These are phyloP conservation scores for Solanum acaule DNA, from an alignment of 257 asterid species.

Conservation along the genomic window DNA sequence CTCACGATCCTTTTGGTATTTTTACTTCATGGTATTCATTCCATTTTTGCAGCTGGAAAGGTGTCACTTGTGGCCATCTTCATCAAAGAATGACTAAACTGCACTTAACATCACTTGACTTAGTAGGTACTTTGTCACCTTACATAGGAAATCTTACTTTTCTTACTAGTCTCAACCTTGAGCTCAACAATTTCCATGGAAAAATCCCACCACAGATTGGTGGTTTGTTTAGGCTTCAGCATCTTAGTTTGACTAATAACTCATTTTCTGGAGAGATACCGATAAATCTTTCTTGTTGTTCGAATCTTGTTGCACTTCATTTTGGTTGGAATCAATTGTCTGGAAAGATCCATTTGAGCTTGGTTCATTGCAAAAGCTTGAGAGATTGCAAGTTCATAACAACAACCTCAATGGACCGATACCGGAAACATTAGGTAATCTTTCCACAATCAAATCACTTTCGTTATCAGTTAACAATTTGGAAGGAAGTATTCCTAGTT, in stretches of 20 bases:
- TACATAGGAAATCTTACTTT: slow-evolving; percentile 1
- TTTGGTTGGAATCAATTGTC: not conserved
- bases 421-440: not conserved
- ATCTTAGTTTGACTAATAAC: not conserved
- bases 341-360: not conserved
- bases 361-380: slow-evolving; percentile 2
- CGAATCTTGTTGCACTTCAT: not conserved
- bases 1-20: not conserved
- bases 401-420: not conserved
- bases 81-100: not conserved
- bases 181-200: not conserved
- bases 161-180: not conserved
- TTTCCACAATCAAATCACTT: not conserved
- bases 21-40: slow-evolving; percentile 5
- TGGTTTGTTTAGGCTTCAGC: not conserved
- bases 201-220: slow-evolving; percentile 2
- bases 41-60: slow-evolving; percentile 2
- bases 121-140: slow-evolving; percentile 1
- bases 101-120: not conserved
- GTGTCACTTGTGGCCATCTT: not conserved
- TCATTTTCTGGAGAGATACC: slow-evolving; percentile 1
- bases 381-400: not conserved
- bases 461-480: not conserved
- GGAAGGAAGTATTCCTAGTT: not conserved
- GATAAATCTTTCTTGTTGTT: not conserved